Percentiles rank a stretch among this genome's conserved stretches.
Conservation (phyloP, 208 protist genomes). For the Polymyxa betae region DNA sequence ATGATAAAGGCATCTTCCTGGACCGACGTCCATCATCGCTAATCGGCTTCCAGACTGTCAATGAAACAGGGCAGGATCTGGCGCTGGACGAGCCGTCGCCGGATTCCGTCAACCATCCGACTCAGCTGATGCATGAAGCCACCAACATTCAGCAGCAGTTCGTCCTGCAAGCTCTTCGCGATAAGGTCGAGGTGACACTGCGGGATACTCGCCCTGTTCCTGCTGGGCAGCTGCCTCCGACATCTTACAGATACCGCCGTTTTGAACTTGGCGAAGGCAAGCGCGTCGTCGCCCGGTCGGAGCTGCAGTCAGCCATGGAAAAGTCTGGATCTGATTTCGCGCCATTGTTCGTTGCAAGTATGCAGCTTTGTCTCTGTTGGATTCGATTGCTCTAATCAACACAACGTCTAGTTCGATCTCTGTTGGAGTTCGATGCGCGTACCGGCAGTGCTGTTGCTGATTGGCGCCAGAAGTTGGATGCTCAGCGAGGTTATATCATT, state of each 20-base stretch:
- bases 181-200: not conserved
- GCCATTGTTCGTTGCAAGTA: not conserved
- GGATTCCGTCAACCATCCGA: slow-evolving; percentile 29
- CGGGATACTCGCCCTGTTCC: not conserved
- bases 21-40: slow-evolving; percentile 21
- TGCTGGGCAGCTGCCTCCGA: not conserved
- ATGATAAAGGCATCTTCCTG: not conserved
- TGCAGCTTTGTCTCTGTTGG: not conserved
- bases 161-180: not conserved
- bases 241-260: not conserved
- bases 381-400: not conserved
- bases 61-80: slow-evolving; percentile 44
- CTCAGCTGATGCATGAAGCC: slow-evolving; percentile 42
- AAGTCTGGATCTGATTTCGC: slow-evolving; percentile 39
- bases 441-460: not conserved
- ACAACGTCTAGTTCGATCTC: not conserved
- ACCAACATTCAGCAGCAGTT: slow-evolving; percentile 1
- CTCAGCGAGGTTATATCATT: slow-evolving; percentile 38
- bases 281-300: not conserved
- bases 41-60: slow-evolving; percentile 45
- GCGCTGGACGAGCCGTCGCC: not conserved
- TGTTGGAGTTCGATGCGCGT: slow-evolving; percentile 33
- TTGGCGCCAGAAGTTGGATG: slow-evolving; percentile 47
- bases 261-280: slow-evolving; percentile 33
- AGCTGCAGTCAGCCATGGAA: not conserved